Base-by-base conservation (phyloP, 768 basidiomycete genomes). In the Scleroderma bovista region DNA sequence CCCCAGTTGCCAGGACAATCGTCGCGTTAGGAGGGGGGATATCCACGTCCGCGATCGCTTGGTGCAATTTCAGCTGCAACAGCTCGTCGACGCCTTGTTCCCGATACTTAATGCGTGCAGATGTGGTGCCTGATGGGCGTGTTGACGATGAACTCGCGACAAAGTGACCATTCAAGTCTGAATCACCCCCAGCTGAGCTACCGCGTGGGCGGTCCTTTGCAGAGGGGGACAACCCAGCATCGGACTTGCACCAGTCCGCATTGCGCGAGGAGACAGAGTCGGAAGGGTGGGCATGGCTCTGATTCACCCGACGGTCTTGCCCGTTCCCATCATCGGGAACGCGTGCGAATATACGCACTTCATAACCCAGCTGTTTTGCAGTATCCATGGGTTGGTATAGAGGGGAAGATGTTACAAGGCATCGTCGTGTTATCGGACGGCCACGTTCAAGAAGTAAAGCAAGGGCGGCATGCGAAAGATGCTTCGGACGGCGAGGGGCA, bases 31-130 rank as follows among this genome's bases (percentile, higher is more conserved):
- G 60, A 0, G 83, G 83, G 2, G 80, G 82, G 1, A 76, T 73
- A 53, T 90, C 86, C 7, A 78, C 75, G 39, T 79, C 81, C 10
- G 86, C 83, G 46, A 97, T 73, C 11, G 86, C 85, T 63, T 94
- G 92, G 56, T 93, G 84, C 26, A 97, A 74, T 64, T 98, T 96
- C 51, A 97, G 75, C 67, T 96, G 93, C 44, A 98, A 70, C 22
- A 96, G 75, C 69, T 98, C 94, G 64, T 98, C 94, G 2, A 98
- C 94, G 11, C 91, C 93, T 68, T 98, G 93, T 61, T 94, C 91
- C 50, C 89, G 79, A 61, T 84, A 91, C 32, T 82, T 78, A 48
- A 83, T 67, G 3, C 44, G 44, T 15, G 44, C 3, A 33, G 44
- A 26, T 45, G 19, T 12, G 19, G n/a, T 33, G 13, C 32, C 44